A percentile compares a stretch with the other conserved stretches of the same genome.
phyloP scores from a whole-genome alignment of 345 rosid species.

The Camelina hispida region DNA sequence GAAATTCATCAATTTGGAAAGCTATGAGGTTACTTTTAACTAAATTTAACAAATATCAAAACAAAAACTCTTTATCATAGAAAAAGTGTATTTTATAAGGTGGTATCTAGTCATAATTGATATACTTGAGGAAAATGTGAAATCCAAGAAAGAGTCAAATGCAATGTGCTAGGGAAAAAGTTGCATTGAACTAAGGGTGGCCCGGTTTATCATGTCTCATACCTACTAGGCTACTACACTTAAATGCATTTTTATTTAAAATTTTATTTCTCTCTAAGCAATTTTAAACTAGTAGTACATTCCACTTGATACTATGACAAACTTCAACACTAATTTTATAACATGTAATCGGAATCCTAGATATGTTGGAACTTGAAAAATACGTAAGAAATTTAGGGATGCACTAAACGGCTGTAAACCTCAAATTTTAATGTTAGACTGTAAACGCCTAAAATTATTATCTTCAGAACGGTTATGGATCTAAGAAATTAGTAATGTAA shows the following conservation, averaged over 20 bases:
- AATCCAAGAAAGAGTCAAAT: constrained; percentile 49
- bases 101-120: constrained; percentile 41
- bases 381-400: constrained; percentile 34
- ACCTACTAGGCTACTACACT: constrained; percentile 48
- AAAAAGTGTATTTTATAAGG: constrained; percentile 22
- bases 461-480: constrained; percentile 8
- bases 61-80: background rate
- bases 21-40: too few species aligned
- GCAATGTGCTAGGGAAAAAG: constrained; percentile 45
- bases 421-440: constrained; percentile 1
- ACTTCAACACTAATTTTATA: constrained; percentile 38
- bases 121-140: constrained; percentile 46
- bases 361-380: constrained; percentile 43
- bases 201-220: constrained; percentile 44
- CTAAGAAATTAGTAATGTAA: background rate
- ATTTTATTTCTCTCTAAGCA: constrained; percentile 1
- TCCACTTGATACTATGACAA: constrained; percentile 37
- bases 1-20: too few species aligned
- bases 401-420: constrained; percentile 24
- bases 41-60: too few species aligned
- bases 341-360: constrained; percentile 37
- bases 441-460: background rate
- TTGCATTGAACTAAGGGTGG: constrained; percentile 47
- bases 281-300: constrained; percentile 14
- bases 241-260: constrained; percentile 32